Evolutionary conservation across 2,329 filamentous ascomycete genomes (phyloP).

Genomic region (Beauveria sp.): DNA sequence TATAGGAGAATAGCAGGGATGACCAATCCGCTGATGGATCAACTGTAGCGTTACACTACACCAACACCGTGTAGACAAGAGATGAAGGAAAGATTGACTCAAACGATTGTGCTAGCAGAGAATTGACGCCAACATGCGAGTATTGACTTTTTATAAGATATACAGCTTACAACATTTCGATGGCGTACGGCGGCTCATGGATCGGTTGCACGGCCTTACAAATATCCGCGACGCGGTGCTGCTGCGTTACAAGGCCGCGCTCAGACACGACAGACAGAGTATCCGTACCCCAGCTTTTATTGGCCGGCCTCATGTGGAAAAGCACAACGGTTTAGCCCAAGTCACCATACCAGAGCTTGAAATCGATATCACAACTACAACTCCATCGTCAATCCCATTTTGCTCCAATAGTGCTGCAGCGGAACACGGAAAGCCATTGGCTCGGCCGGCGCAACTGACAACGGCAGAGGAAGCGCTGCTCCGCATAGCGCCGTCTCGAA

Average conservation of each 20-base stretch:
- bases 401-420: not conserved
- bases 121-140: not conserved
- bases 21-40: not conserved
- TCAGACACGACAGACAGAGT: not conserved
- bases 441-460: not conserved
- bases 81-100: not conserved
- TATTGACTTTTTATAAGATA: too few relatives aligned
- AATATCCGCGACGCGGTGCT: constrained; percentile 8
- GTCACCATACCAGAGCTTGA: not conserved
- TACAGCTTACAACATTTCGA: not conserved
- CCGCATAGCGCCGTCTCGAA: constrained; percentile 7
- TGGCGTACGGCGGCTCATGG: not conserved
- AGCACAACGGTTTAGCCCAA: not conserved
- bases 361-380: not conserved
- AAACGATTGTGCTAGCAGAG: not conserved
- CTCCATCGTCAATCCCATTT: not conserved
- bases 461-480: not conserved
- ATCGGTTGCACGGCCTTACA: constrained; percentile 9
- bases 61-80: not conserved
- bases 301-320: not conserved
- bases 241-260: not conserved
- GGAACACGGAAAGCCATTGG: not conserved
- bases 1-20: not conserved
- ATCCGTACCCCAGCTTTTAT: constrained; percentile 1
- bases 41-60: not conserved